Base-by-base conservation (phyloP, 1,284 basidiomycete species). In the Sporisorium sorghi region DNA sequence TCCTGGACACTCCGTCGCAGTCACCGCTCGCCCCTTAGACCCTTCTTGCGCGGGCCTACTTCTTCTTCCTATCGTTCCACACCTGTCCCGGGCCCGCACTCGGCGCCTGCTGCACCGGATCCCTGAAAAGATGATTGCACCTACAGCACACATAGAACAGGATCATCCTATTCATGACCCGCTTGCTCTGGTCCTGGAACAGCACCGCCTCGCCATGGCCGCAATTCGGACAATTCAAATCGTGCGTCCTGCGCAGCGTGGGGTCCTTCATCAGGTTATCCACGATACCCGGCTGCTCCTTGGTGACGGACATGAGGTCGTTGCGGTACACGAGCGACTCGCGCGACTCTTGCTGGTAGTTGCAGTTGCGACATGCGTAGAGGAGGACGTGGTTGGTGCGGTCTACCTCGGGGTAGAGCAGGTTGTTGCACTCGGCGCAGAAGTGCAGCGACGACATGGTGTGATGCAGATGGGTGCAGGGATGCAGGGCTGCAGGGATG, bases 251-350 rank as follows among this genome's bases (percentile, higher is more conserved):
- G 1, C 76, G 58, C 84, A 99, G 87, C 11, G 96, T 97, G 14
- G 95, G 92, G 83, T 99, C 96, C 43, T 91, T 89, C 59, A 92
- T 92, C 11, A 99, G 86, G 85, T 97, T 94, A 33, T 90, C 90
- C 2, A 93, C 95, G 30, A 97, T 91, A 54, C 96, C 96, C 4
- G 93, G 86, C 94, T 93, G 86, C 94, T 96, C 86, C 93, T 94
- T 78, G 91, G 82, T 94, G 26, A 96, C 91, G 0, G 93, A 96
- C 82, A 97, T 87, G 86, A 98, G 86, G 86, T 98, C 96, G 73
- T 99, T 97, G 81, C 91, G 88, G 85, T 96, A 99, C 11, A 98
- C 94, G 77, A 92, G 91, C 78, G 91, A 91, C 85, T 93, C 93
- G 23, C 91, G 90, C 15, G 91, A 91, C 77, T 91, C 90, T 85